phyloP scores from a whole-genome alignment of 805 yeast species.

The Saturnispora kantuleensis region DNA sequence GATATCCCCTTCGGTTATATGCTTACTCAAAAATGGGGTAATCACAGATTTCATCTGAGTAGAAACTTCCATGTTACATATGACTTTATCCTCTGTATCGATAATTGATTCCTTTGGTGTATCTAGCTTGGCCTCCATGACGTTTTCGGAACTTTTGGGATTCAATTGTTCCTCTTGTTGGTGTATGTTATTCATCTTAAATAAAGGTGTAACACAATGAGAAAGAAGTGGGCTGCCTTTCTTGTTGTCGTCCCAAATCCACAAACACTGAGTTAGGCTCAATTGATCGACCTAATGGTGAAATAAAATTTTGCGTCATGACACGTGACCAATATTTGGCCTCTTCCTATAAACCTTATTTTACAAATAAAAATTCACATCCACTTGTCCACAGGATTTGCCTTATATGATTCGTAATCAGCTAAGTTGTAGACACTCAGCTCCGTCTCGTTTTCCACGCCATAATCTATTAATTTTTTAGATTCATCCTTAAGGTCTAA shows the following conservation, averaged over 20 bases:
- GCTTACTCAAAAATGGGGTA: constrained; percentile 28
- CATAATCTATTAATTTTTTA: constrained; percentile 41
- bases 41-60: constrained; percentile 17
- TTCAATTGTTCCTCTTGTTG: not conserved
- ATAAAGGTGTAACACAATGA: no score
- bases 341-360: not conserved
- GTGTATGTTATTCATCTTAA: not conserved
- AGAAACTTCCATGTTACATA: constrained; percentile 4
- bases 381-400: constrained; percentile 91
- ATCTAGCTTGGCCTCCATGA: not conserved
- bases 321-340: constrained; percentile 5
- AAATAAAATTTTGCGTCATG: not conserved
- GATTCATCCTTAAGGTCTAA: constrained; percentile 30
- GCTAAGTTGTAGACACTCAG: constrained; percentile 65
- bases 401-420: constrained; percentile 59
- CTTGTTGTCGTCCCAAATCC: not conserved
- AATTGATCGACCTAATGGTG: not conserved
- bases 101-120: no score
- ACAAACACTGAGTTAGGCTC: not conserved
- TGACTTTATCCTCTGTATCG: constrained; percentile 1
- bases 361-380: constrained; percentile 20
- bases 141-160: not conserved
- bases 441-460: constrained; percentile 83
- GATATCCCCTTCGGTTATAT: constrained; percentile 28
- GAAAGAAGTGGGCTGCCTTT: not conserved